A percentile compares a stretch with the other conserved stretches of the same genome.
These are phyloP conservation scores for Pinus albicaulis DNA, from an alignment of 75 land plant genomes.

Conservation along the genomic window DNA sequence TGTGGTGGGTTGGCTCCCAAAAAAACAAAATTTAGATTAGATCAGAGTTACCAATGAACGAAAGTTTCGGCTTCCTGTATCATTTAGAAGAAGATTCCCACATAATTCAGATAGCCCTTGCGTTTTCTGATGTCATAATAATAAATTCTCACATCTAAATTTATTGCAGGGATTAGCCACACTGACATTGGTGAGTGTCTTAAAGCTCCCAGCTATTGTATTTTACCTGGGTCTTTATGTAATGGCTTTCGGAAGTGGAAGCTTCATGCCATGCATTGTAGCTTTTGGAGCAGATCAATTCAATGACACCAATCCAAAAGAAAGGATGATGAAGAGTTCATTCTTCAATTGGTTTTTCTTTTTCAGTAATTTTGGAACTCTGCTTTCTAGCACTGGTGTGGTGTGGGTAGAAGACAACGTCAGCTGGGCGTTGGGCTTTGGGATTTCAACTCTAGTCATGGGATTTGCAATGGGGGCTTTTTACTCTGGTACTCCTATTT, in stretches of 20 bases:
- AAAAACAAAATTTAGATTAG: too few species aligned
- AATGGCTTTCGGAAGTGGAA: constrained; percentile 47
- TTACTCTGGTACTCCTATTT: constrained; percentile 33
- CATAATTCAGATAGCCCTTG: too few species aligned
- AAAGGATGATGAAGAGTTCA: constrained; percentile 32
- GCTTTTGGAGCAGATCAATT: constrained; percentile 62
- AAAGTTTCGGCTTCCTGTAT: too few species aligned
- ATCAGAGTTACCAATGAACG: too few species aligned
- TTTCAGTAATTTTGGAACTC: constrained; percentile 38
- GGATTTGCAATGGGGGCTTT: constrained; percentile 30
- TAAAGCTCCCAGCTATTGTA: background rate
- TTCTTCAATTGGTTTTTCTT: constrained; percentile 68
- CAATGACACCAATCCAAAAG: constrained; percentile 34
- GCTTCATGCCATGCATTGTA: constrained; percentile 33
- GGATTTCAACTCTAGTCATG: constrained; percentile 25
- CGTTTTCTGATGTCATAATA: too few species aligned
- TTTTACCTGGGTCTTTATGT: constrained; percentile 38
- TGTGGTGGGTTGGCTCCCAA: too few species aligned
- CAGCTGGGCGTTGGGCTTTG: constrained; percentile 46
- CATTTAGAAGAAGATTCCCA: too few species aligned
- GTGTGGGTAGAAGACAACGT: constrained; percentile 51
- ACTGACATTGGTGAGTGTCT: too few species aligned
- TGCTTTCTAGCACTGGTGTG: constrained; percentile 32
- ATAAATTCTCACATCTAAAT: too few species aligned
- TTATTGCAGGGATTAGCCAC: too few species aligned